Evolutionary conservation across 441 rosid species (phyloP), one percentile per base, ranked within the genome.

Genomic region (Erysimum cheiri): DNA sequence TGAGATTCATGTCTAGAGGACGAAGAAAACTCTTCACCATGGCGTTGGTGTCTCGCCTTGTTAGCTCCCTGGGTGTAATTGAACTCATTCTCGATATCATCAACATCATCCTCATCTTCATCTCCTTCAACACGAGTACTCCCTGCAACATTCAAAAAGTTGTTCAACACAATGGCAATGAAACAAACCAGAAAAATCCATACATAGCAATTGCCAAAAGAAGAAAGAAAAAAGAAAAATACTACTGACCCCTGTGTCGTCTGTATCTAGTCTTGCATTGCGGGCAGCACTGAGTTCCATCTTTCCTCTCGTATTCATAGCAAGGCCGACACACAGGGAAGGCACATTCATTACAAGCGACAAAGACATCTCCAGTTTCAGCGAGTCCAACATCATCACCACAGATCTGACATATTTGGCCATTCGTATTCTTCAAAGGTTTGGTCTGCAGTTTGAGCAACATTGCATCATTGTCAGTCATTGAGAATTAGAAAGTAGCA

Each of bases 281-380:
- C 4, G 98, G 97, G 76, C 97, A 92, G 59, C 85, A 84, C 77
- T 90, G 96, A 70, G 94, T 89, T 31, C 98, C 98, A 70, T 93
- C 97, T 81, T 89, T 93, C 73, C 97, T 84, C 77, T 93, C 98
- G 52, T 93, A 93, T 80, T 93, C 98, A 32, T 93, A 93, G 69
- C 98, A 93, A 75, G 97, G 90, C 10, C 92, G 91, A 72, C 98
- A 93, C 75, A 93, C 97, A 8, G 98, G 98, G 75, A 91, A 93
- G 44, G 86, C 98, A 83, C 98, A 93, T 83, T 93, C 98, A 68
- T 88, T 89, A 75, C 98, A 93, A 77, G 97, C 97, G 26, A 93
- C 98, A 74, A 91, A 93, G 28, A 82, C 64, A 81, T 91, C 96
- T 15, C 90, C 87, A 11, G 53, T 76, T 47, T 85, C 85, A 26